These are phyloP conservation scores for Penicillium sp. DNA, from an alignment of 2,329 filamentous ascomycete species.

Conservation along the genomic window DNA sequence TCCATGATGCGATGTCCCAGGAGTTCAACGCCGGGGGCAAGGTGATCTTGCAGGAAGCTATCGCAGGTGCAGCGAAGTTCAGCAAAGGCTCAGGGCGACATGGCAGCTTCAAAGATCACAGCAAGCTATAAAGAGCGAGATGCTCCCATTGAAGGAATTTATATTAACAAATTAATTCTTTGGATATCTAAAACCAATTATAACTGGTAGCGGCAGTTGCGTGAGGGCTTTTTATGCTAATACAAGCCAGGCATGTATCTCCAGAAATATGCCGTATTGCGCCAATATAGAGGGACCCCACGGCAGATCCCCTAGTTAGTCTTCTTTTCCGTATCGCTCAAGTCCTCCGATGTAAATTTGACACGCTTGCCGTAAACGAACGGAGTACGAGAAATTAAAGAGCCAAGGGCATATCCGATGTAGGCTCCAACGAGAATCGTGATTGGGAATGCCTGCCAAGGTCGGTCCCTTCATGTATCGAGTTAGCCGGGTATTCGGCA, in stretches of 20 bases:
- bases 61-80: slow-evolving; percentile 17
- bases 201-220: not conserved
- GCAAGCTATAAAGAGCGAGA: slow-evolving; percentile 12
- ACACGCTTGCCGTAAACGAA: slow-evolving; percentile 36
- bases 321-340: slow-evolving; percentile 18
- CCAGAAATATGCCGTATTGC: not conserved
- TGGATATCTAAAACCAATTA: not conserved
- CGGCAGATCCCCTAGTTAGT: slow-evolving; percentile 7
- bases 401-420: slow-evolving; percentile 68
- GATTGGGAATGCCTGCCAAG: slow-evolving; percentile 97
- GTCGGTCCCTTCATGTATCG: slow-evolving; percentile 64
- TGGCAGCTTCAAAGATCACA: slow-evolving; percentile 16
- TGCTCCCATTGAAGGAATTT: not conserved
- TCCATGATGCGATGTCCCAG: slow-evolving; percentile 45
- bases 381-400: slow-evolving; percentile 27
- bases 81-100: slow-evolving; percentile 16
- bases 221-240: not conserved
- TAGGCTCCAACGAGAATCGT: slow-evolving; percentile 85
- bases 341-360: slow-evolving; percentile 26
- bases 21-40: slow-evolving; percentile 15
- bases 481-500: slow-evolving; percentile 2
- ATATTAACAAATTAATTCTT: slow-evolving; percentile 12
- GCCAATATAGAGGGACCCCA: not conserved
- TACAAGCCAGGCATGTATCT: not conserved
- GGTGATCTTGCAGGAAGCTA: slow-evolving; percentile 17